Evolutionary conservation across 2,329 filamentous ascomycete genomes (phyloP).

Genomic region (Fusarium nodosum): DNA sequence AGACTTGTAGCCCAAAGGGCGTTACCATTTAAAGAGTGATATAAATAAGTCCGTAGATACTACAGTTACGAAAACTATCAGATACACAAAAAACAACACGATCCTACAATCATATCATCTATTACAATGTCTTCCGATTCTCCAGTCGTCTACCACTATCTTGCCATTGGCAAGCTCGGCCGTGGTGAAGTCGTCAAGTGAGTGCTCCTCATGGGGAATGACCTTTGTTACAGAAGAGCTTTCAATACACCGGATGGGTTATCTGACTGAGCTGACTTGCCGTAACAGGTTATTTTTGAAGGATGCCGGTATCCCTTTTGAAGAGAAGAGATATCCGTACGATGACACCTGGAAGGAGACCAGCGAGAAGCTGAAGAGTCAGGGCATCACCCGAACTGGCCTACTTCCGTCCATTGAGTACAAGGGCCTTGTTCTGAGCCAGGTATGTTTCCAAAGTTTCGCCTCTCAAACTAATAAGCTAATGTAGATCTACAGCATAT

Average conservation of each 20-base stretch:
- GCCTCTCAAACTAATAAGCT: not conserved
- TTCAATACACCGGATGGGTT: accelerated
- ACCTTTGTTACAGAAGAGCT: too few relatives aligned
- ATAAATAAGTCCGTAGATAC: not conserved
- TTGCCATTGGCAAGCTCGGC: slow-evolving; percentile 47
- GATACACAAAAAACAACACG: not conserved
- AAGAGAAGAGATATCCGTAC: slow-evolving; percentile 39
- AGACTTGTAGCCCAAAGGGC: slow-evolving; percentile 20
- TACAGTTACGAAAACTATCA: too few relatives aligned
- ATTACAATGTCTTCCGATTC: slow-evolving; percentile 10
- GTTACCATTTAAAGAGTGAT: not conserved
- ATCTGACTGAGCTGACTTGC: accelerated
- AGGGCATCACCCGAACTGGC: slow-evolving; percentile 51
- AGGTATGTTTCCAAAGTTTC: not conserved
- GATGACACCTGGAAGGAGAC: slow-evolving; percentile 30
- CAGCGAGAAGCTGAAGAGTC: slow-evolving; percentile 48
- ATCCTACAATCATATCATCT: accelerated
- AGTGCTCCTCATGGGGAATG: not conserved
- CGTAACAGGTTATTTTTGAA: slow-evolving; percentile 34
- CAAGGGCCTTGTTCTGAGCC: slow-evolving; percentile 50
- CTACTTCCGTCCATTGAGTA: slow-evolving; percentile 55
- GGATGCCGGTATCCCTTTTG: slow-evolving; percentile 35
- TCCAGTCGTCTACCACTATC: slow-evolving; percentile 45
- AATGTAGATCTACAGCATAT: not conserved
- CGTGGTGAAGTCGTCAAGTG: slow-evolving; percentile 50